Conservation (phyloP, 257 asterid species). For the Cynanchum wilfordii region DNA sequence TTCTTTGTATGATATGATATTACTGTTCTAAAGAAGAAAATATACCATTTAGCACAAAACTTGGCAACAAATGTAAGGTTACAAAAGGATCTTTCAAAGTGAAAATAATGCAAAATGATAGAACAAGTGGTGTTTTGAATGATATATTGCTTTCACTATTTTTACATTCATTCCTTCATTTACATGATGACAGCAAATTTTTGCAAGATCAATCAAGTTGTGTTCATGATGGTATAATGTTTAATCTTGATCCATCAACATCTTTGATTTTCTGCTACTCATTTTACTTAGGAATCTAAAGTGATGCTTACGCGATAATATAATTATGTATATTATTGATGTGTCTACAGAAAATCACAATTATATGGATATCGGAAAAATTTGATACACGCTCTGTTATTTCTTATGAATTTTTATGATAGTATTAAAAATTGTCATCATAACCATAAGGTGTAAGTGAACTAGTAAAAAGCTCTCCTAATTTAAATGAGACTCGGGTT, state of each 20-base stretch:
- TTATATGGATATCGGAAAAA: too few relatives aligned
- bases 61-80: background rate
- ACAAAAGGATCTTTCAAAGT: background rate
- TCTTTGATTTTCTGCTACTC: background rate
- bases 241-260: background rate
- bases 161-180: background rate
- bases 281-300: background rate
- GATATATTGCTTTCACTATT: too few relatives aligned
- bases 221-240: background rate
- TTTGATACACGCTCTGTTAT: too few relatives aligned
- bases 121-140: background rate
- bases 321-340: background rate
- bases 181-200: background rate
- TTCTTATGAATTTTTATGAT: too few relatives aligned
- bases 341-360: background rate
- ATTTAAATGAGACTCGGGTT: too few relatives aligned
- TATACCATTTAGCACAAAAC: too few relatives aligned
- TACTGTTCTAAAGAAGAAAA: background rate
- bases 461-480: too few relatives aligned
- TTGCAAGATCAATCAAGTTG: background rate
- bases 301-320: background rate
- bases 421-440: too few relatives aligned
- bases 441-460: too few relatives aligned
- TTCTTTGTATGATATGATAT: constrained; percentile 1
- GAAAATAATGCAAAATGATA: background rate